phyloP scores from a whole-genome alignment of 164 flowering plant species.

The Berberis vulgaris region DNA sequence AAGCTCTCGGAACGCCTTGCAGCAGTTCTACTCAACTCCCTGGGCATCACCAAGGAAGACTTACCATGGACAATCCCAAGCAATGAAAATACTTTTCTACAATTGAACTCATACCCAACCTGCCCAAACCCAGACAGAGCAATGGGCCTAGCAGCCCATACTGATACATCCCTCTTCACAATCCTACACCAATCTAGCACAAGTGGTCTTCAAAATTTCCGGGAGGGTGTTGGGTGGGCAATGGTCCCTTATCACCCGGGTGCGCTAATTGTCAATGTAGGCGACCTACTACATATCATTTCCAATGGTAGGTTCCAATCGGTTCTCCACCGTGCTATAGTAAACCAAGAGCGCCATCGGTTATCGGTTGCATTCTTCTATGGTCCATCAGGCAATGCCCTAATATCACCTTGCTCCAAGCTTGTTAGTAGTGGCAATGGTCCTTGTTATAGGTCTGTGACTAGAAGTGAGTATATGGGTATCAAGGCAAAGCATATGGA shows the following conservation, averaged over 20 bases:
- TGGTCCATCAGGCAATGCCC: slow-evolving; percentile 37
- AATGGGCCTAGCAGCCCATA: slow-evolving; percentile 93
- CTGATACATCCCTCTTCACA: slow-evolving; percentile 82
- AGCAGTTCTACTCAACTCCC: slow-evolving; percentile 54
- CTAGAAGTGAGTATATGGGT: slow-evolving; percentile 70
- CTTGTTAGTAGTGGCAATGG: slow-evolving; percentile 35
- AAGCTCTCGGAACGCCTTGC: slow-evolving; percentile 42
- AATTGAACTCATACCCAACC: slow-evolving; percentile 76
- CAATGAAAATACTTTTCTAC: slow-evolving; percentile 35
- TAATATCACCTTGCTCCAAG: slow-evolving; percentile 42
- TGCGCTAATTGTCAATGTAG: slow-evolving; percentile 68
- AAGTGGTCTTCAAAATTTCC: slow-evolving; percentile 64
- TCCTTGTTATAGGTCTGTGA: slow-evolving; percentile 52
- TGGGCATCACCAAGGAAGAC: slow-evolving; percentile 51
- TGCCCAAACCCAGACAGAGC: slow-evolving; percentile 92
- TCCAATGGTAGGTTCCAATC: slow-evolving; percentile 58
- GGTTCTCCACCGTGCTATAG: slow-evolving; percentile 56
- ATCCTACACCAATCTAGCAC: slow-evolving; percentile 71
- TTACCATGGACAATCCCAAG: slow-evolving; percentile 51
- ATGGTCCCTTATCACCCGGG: slow-evolving; percentile 59
- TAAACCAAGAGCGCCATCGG: slow-evolving; percentile 35
- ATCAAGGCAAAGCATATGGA: slow-evolving; percentile 69
- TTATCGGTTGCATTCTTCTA: slow-evolving; percentile 51
- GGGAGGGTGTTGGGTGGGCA: slow-evolving; percentile 57
- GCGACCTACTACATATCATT: slow-evolving; percentile 81